Conservation (phyloP, 495 filamentous ascomycete genomes). For the Penicillium lividum region DNA sequence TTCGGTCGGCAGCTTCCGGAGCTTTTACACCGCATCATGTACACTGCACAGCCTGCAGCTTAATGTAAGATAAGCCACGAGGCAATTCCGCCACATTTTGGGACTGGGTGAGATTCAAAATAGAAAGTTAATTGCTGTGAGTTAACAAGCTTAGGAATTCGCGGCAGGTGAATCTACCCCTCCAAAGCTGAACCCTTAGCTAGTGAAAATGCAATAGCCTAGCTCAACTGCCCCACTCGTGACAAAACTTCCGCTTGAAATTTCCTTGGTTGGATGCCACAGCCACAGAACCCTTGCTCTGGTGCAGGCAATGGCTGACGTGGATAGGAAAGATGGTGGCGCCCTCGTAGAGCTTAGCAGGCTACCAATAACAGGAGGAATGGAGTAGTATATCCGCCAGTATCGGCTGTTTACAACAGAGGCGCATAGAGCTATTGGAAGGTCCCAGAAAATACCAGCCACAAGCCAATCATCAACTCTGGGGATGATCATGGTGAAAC, state of each 20-base stretch:
- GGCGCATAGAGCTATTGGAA: neutral
- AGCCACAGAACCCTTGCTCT: conserved; percentile 1
- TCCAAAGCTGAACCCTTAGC: neutral
- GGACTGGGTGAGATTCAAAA: neutral
- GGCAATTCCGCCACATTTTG: neutral
- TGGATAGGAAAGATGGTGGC: neutral
- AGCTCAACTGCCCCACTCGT: neutral
- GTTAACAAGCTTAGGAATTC: too few relatives aligned
- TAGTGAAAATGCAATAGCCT: neutral
- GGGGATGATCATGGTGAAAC: conserved; percentile 5
- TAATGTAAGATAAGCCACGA: neutral
- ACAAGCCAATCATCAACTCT: conserved; percentile 1
- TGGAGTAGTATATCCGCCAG: too few relatives aligned
- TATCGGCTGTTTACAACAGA: neutral
- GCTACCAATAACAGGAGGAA: neutral
- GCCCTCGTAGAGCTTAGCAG: neutral
- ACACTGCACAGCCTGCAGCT: neutral
- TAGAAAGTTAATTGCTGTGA: too few relatives aligned
- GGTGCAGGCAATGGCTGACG: conserved; percentile 1
- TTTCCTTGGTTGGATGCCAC: neutral
- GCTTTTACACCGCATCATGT: neutral
- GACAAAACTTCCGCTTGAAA: neutral
- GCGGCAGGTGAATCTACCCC: neutral
- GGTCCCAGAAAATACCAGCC: neutral
- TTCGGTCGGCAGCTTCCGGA: neutral